Evolutionary conservation across 805 yeast species (phyloP).

Genomic region (Pichia thaimueangensis): DNA sequence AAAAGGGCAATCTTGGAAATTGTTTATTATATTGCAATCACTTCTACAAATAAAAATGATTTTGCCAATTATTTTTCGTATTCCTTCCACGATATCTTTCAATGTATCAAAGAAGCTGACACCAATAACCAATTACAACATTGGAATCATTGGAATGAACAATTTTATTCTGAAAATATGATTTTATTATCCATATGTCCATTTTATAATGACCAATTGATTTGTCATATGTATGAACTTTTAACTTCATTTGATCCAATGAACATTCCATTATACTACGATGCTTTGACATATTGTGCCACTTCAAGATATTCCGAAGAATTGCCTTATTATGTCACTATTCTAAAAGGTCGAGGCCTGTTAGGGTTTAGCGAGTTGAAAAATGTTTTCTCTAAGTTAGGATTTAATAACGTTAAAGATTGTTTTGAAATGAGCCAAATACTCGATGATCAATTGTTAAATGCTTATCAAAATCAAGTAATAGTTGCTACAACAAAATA

Average conservation of each 20-base stretch:
- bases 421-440: constrained; percentile 16
- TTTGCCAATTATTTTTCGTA: constrained; percentile 12
- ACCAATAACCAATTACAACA: constrained; percentile 16
- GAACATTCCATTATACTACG: constrained; percentile 47
- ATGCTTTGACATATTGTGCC: constrained; percentile 47
- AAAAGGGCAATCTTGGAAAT: constrained; percentile 50
- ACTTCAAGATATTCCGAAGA: constrained; percentile 41
- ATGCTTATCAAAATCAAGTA: constrained; percentile 23
- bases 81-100: constrained; percentile 21
- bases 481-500: constrained; percentile 18
- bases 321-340: constrained; percentile 32
- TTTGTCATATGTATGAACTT: constrained; percentile 41
- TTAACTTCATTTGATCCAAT: constrained; percentile 38
- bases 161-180: constrained; percentile 21
- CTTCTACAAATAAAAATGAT: constrained; percentile 19
- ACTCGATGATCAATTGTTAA: constrained; percentile 25
- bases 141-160: constrained; percentile 23
- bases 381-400: constrained; percentile 23
- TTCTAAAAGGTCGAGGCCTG: constrained; percentile 45
- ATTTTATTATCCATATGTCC: constrained; percentile 43
- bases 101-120: constrained; percentile 23
- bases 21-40: constrained; percentile 35
- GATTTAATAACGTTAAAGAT: constrained; percentile 22
- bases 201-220: constrained; percentile 42
- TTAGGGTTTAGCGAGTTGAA: constrained; percentile 43